Evolutionary conservation across 495 filamentous ascomycete genomes (phyloP).

Genomic region (Hyaloscypha variabilis): DNA sequence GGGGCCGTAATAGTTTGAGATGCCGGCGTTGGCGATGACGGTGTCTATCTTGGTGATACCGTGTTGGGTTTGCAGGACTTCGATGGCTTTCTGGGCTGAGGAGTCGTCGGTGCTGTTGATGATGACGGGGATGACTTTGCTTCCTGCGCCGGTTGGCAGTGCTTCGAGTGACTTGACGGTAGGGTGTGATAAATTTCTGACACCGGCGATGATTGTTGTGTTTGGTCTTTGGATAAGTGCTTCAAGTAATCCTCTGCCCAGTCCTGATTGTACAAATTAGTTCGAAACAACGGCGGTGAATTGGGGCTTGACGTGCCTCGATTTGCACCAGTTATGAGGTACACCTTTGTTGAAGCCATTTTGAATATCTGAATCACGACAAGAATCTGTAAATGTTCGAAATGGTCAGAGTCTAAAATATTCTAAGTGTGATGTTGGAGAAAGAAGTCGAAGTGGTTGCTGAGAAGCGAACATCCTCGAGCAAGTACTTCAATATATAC

Average conservation of each 20-base stretch:
- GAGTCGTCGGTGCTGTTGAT: slow-evolving; percentile 40
- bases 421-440: no score
- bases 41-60: slow-evolving; percentile 46
- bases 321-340: slow-evolving; percentile 42
- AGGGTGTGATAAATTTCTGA: slow-evolving; percentile 36
- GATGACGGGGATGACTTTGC: slow-evolving; percentile 41
- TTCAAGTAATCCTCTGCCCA: slow-evolving; percentile 46
- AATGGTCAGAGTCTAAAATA: background rate
- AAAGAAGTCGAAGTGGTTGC: no score
- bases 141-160: slow-evolving; percentile 36
- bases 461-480: no score
- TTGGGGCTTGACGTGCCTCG: slow-evolving; percentile 33
- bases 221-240: slow-evolving; percentile 43
- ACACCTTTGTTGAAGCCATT: slow-evolving; percentile 29
- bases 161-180: slow-evolving; percentile 29
- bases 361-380: background rate
- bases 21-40: slow-evolving; percentile 53
- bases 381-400: background rate
- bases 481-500: no score
- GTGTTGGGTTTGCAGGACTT: slow-evolving; percentile 28
- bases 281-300: background rate
- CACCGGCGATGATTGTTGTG: slow-evolving; percentile 48
- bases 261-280: slow-evolving; percentile 33
- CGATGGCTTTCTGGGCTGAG: slow-evolving; percentile 33
- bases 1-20: slow-evolving; percentile 29